Evolutionary conservation across 805 yeast species (phyloP), one percentile per base, ranked within the genome.

Genomic region (Candida ulmi): DNA sequence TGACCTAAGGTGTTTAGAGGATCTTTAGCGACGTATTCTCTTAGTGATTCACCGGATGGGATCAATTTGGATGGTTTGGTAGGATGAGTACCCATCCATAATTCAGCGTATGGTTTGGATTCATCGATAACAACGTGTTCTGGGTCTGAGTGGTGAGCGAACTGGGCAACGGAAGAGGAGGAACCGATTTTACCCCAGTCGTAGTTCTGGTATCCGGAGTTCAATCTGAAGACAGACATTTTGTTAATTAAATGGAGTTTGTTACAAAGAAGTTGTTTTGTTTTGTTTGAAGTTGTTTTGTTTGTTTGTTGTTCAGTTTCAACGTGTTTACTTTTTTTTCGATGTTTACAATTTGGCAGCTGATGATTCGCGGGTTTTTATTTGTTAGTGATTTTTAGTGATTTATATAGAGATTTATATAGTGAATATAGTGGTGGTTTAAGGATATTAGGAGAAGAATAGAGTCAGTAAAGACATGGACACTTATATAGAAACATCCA

Each of bases 41-140:
- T 71, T 59, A 93, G 71, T 17, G 78, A 71, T 49, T 73, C 65
- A 25, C 81, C 81, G 16, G 68, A 62, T 21, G 66, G 74, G 19
- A 73, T 71, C 17, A 29, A 33, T 36, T 76, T 73, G 16, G 96
- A 83, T 23, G 98, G 96, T 11, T 84, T 88, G 34, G 84, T 84
- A 38, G 95, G 91, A 60, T 93, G 99, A 19, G 98, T 88, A 30
- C 99, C 99, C 99, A 93, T 93, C 99, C 99, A 93, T 50, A 93
- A 71, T 63, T 93, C 99, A 15, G 99, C 99, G 58, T 93, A 93
- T 11, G 99, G 98, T 56, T 80, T 77, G 29, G 70, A 38, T 53
- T 83, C 90, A 48, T 84, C 87, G 40, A 88, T 74, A 16, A 55
- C 57, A 39, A 86, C 68, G 11, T 51, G 33, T 9, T 59, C 50